Evolutionary conservation across 345 rosid genomes (phyloP), one percentile per base, ranked within the genome.

Genomic region (Eucalyptus grandis): DNA sequence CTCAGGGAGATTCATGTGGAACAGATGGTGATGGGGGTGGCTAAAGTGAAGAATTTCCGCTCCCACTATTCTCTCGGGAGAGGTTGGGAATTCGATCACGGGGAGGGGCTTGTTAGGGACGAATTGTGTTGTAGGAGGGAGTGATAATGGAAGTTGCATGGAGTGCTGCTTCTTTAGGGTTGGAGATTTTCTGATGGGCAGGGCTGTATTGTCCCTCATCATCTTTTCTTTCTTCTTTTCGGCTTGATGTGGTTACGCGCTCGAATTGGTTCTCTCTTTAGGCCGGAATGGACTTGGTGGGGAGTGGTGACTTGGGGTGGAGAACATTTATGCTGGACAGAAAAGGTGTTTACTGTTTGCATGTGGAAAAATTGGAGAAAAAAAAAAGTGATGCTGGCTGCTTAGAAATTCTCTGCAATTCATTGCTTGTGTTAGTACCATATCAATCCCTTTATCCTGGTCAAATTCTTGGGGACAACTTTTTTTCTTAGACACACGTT

Each of bases 1-100:
- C 53, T 97, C 96, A 1, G 93, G 92, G 88, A 91, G 87, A 40
- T 94, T 89, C 21, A 93, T 90, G 86, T 90, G 94, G 17, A 87
- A 88, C 14, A 96, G 31, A 46, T 89, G 93, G 86, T 97, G 99
- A 21, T 93, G 95, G 2, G 96, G 96, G 93, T 97, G 99, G 69
- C 94, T 90, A 77, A 91, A 93, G 90, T 95, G 98, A 82, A 92
- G 85, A 67, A 92, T 85, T 89, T 93, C 94, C 69, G 91, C 92
- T 7, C 96, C 97, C 67, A 90, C 54, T 5, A 92, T 85, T 51
- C 91, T 91, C n/a, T 89, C 93, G 13, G 97, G 93, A 6, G 98
- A 96, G 40, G 91, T 91, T 1, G 98, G 98, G 88, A 93, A 95
- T 69, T 95, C 95, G 31, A 92, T 67, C 81, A 65, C 30, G 7